These are phyloP conservation scores for Hemileia vastatrix DNA, from an alignment of 1,284 basidiomycete species.

Conservation along the genomic window DNA sequence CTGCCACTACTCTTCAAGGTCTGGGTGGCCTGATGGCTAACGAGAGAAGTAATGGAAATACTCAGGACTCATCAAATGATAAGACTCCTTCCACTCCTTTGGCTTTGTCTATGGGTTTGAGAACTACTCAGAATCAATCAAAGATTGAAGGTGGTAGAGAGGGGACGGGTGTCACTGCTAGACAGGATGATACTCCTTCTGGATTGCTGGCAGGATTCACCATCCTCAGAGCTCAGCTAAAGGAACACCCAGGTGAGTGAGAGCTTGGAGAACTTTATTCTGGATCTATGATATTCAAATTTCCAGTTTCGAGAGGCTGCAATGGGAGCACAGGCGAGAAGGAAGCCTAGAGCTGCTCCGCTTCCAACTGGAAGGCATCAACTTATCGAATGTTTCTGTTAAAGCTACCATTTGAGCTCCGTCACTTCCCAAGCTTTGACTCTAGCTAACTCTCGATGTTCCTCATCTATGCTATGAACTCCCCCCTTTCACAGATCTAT, in stretches of 20 bases:
- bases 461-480: background rate
- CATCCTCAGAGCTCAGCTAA: conserved; percentile 37
- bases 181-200: conserved; percentile 24
- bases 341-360: no score
- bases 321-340: no score
- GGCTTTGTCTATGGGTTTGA: conserved; percentile 14
- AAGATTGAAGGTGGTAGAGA: background rate
- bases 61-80: background rate
- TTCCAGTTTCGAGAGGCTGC: no score
- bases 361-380: no score
- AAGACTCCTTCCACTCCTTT: background rate
- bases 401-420: no score
- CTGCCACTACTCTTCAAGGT: background rate
- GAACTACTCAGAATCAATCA: background rate
- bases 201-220: conserved; percentile 37
- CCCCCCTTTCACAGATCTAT: conserved; percentile 25
- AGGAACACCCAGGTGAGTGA: conserved; percentile 10
- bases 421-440: background rate
- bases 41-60: background rate
- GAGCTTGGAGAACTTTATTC: background rate
- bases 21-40: background rate
- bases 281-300: no score
- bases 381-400: no score
- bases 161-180: background rate
- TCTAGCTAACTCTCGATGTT: conserved; percentile 4